Base-by-base conservation (phyloP, 129 eudicot species). In the Smallanthus sonchifolius region DNA sequence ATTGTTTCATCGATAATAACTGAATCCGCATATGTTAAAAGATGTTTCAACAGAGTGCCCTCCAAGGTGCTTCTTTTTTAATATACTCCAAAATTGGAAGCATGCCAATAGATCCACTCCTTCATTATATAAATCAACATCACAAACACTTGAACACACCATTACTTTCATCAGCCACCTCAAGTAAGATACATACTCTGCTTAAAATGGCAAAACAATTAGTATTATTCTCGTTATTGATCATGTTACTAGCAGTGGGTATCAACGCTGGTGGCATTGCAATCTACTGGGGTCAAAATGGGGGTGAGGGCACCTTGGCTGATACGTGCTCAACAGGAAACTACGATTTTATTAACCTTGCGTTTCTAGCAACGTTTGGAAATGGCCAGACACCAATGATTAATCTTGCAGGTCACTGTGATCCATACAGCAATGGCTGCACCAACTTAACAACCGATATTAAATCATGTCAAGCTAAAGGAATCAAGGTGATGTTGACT, bases 271-370 rank as follows among this genome's bases (percentile, higher is more conserved):
- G 86, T 10, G 83, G 79, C 10, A 82, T 82, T 32, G 59, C 85
- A 0, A 72, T 82, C 60, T 82, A 82, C 62, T 82, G 85, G 85
- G 85, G 82, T 20, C 82, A 77, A 36, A 81, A 81, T 10, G 85
- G 79, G 28, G 49, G 67, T 9, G 83, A 82, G 52, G 85, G 85
- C 32, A 77, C 83, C 13, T 34, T 82, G 28, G 73, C 71, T 4
- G 74, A 83, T 28, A 78, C 86, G 0, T 82, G 86, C 60, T 69
- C 77, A 2, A 64, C 75, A 0, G 82, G 86, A 1, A 71, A 67
- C 72, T 83, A 73, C 20, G 36, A 74, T 9, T 77, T 65, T 11
- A 77, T 83, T 20, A 83, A 73, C 55, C 36, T 83, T 17, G 86
- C 86, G 0, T 83, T 83, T 51, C 77, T 83, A 5, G 7, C 65